These are phyloP conservation scores for Myotisia sp. DNA, from an alignment of 2,329 filamentous ascomycete species.

Conservation along the genomic window DNA sequence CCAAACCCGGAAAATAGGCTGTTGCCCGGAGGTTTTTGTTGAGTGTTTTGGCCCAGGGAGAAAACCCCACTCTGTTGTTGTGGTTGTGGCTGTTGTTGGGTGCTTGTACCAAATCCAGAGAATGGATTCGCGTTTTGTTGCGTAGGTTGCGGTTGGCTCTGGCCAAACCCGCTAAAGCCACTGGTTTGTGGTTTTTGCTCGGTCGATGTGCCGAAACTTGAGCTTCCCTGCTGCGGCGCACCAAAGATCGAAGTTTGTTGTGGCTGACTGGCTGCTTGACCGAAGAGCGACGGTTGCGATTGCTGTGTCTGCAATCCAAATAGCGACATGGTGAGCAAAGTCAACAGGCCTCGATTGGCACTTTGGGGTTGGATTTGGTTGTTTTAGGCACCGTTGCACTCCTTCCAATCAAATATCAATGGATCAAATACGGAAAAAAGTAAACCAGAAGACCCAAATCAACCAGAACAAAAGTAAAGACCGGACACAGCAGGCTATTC, in stretches of 20 bases:
- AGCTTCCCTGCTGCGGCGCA: conserved; percentile 12
- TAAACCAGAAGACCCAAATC: no score
- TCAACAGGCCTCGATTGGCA: no score
- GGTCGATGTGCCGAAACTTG: conserved; percentile 7
- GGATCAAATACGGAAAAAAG: no score
- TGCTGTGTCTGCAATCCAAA: conserved; percentile 10
- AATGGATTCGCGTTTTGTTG: conserved; percentile 26
- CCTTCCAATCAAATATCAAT: no score
- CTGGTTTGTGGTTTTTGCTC: conserved; percentile 15
- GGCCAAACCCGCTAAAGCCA: conserved; percentile 16
- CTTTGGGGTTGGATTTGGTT: no score
- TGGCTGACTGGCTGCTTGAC: conserved; percentile 9
- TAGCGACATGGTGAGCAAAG: conserved; percentile 8
- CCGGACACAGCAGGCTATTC: no score
- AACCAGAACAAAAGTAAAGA: no score
- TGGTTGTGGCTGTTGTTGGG: conserved; percentile 31
- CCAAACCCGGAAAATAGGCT: conserved; percentile 13
- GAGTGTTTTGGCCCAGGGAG: conserved; percentile 5
- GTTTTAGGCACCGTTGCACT: no score
- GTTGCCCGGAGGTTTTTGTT: conserved; percentile 8
- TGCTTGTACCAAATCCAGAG: conserved; percentile 21
- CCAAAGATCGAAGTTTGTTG: conserved; percentile 14
- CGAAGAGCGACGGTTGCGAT: conserved; percentile 9
- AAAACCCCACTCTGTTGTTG: conserved; percentile 22
- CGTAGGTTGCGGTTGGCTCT: conserved; percentile 31